Evolutionary conservation across 805 yeast genomes (phyloP), one percentile per base, ranked within the genome.

Genomic region (Saccharomycodes ludwigii): DNA sequence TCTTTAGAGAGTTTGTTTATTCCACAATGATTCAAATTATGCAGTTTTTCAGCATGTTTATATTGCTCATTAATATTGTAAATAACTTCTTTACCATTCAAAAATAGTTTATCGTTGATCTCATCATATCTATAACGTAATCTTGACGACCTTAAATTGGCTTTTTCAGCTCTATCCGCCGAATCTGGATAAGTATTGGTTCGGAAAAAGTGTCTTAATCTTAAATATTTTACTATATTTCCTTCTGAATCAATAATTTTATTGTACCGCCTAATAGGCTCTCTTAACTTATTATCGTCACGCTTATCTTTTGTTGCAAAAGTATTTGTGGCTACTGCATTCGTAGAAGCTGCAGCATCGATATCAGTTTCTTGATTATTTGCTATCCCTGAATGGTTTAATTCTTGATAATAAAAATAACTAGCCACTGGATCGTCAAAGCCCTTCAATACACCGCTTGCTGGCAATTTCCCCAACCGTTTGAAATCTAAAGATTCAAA

Each of bases 391-490:
- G n/a, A n/a, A 34, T 71, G 73, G 5, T 76, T 71, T 32, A 88
- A 63, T 43, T 81, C 88, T 37, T 81, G 66, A 2, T 94, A 94
- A 52, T 83, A 88, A 28, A 83, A 78, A 14, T 81, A 61, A 0
- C 94, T 82, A 54, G 86, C 95, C 2, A 86, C 91, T 0, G 95
- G 81, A 26, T 71, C 69, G 36, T 80, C 86, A 42, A 76, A 76
- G 21, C 88, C 93, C 51, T 82, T 82, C 40, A 88, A 61, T 34
- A 83, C 74, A 8, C 94, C 97, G 4, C 95, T 94, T n/a, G 80
- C 75, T 41, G 78, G 80, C 29, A 88, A 63, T 27, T 80, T 68
- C 2, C 95, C 95, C 7, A 85, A 64, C 39, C 83, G 59, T 43
- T 73, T 74, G 59, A 88, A 91, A 40, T 76, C 75, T 26, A 79